These are phyloP conservation scores for Sporobolomyces roseus DNA, from an alignment of 768 basidiomycete species.

Conservation along the genomic window DNA sequence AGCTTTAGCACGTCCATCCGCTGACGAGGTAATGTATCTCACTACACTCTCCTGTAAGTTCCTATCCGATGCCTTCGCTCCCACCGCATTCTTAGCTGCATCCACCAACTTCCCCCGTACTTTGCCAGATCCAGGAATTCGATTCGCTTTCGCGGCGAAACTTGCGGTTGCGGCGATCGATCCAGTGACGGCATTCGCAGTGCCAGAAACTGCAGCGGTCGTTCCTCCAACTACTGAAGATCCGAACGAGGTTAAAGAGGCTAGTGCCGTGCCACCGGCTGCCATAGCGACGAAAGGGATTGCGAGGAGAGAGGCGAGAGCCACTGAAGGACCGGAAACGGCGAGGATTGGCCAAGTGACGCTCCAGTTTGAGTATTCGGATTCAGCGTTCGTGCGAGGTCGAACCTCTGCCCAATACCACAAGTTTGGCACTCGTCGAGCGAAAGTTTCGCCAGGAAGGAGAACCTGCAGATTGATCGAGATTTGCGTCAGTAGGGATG, in stretches of 20 bases:
- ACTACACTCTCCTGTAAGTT: conserved; percentile 29
- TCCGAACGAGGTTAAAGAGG: conserved; percentile 26
- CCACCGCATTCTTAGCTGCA: conserved; percentile 28
- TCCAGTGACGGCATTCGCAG: not conserved
- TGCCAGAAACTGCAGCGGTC: not conserved
- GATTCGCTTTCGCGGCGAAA: conserved; percentile 21
- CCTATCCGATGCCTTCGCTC: conserved; percentile 12
- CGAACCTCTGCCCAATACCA: conserved; percentile 31
- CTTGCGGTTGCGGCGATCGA: conserved; percentile 3
- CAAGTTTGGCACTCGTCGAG: conserved; percentile 30
- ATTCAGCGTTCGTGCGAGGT: conserved; percentile 15
- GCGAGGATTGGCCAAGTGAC: conserved; percentile 34
- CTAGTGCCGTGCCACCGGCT: conserved; percentile 24
- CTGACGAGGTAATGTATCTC: conserved; percentile 24
- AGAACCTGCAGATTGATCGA: too few species aligned
- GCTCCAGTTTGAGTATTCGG: conserved; percentile 26
- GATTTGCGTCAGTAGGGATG: too few species aligned
- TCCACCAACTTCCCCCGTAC: conserved; percentile 30
- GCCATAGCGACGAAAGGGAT: conserved; percentile 38
- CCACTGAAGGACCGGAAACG: conserved; percentile 30
- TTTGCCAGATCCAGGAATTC: conserved; percentile 24
- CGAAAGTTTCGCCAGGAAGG: conserved; percentile 33
- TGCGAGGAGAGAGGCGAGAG: conserved; percentile 32
- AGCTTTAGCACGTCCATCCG: not conserved
- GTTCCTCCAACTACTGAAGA: conserved; percentile 14